Evolutionary conservation across 2,329 filamentous ascomycete species (phyloP), one percentile per base, ranked within the genome.

Genomic region (Iodosphaeria phyllophila): DNA sequence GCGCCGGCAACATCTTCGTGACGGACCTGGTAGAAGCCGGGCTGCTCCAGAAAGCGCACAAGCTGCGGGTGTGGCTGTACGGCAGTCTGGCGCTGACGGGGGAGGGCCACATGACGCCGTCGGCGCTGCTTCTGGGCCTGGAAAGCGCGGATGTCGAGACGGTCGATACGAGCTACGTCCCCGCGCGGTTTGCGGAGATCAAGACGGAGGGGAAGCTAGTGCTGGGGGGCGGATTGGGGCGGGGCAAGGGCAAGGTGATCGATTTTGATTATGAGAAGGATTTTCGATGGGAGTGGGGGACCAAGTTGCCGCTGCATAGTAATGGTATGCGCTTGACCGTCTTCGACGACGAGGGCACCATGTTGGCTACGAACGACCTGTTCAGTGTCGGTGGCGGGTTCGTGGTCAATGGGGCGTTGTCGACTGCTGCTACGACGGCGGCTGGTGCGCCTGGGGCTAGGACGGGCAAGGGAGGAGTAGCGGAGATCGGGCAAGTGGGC

Each of bases 361-460:
- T 58, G 32, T 35, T 60, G 17, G 57, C 57, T 2, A 56, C 50
- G 11, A 61, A 60, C 28, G 57, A 61, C 31, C 42, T 60, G 32
- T 61, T 61, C 34, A 60, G 56, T 25, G 56, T 61, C 2, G 57
- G 57, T 2, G 57, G 57, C n/a, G 57, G 57, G 1, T 61, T 61
- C 26, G 57, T 61, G 18, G 57, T 61, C 26, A 60, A 60, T 23
- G 57, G 57, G 8, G 47, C 57, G 10, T 37, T 61, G 25, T 60
- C 56, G 6, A 56, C 53, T 14, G 45, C 46, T 10, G 34, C 50
- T 5, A 40, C 36, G n/a, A 27, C 22, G 14, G 20, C 25, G 3
- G 25, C 16, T 9, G 33, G 37, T 0, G 31, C 38, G 7, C 13
- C 38, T 3, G 25, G 29, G 8, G 29, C 18, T 4, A 23, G 34